Percentiles rank a stretch among this genome's conserved stretches.
Evolutionary conservation across 192 early-diverging fungal species (phyloP).

Genomic region (Entomortierella lignicola): DNA sequence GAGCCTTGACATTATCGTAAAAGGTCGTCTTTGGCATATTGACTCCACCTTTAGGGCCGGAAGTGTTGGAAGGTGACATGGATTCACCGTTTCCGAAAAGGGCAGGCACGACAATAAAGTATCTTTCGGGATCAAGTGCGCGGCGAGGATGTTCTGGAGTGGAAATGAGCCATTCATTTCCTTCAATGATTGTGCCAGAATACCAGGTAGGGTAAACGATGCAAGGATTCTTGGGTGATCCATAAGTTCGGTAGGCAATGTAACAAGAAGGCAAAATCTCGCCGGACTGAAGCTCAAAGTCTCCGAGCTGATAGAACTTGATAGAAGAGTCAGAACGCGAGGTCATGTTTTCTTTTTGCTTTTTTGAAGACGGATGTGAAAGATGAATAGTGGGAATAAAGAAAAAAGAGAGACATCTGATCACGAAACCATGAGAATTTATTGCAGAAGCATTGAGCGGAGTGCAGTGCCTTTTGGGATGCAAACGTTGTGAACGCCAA

Average conservation of each 20-base stretch:
- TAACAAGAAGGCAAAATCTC: slow-evolving; percentile 21
- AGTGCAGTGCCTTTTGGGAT: too few relatives aligned
- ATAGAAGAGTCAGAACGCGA: not conserved
- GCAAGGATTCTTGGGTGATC: slow-evolving; percentile 23
- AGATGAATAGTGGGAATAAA: not conserved
- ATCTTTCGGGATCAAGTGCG: slow-evolving; percentile 23
- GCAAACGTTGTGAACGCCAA: too few relatives aligned
- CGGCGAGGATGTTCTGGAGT: slow-evolving; percentile 21
- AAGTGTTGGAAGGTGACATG: slow-evolving; percentile 34
- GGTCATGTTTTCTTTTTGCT: too few relatives aligned
- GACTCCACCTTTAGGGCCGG: slow-evolving; percentile 17
- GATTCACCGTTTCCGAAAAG: slow-evolving; percentile 38
- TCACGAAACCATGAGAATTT: too few relatives aligned
- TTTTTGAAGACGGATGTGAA: slow-evolving; percentile 1
- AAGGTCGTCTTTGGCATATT: slow-evolving; percentile 38
- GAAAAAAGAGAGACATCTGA: too few relatives aligned
- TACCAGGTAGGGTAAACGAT: slow-evolving; percentile 40
- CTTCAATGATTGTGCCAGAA: slow-evolving; percentile 26
- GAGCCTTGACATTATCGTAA: slow-evolving; percentile 29
- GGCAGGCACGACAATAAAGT: slow-evolving; percentile 37
- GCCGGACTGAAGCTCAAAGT: slow-evolving; percentile 34
- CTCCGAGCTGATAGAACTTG: slow-evolving; percentile 22
- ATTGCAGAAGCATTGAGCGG: too few relatives aligned
- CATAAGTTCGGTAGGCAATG: slow-evolving; percentile 29
- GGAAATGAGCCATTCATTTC: slow-evolving; percentile 44